Evolutionary conservation across 768 basidiomycete genomes (phyloP), one percentile per base, ranked within the genome.

Genomic region (Rhodotorula toruloides): DNA sequence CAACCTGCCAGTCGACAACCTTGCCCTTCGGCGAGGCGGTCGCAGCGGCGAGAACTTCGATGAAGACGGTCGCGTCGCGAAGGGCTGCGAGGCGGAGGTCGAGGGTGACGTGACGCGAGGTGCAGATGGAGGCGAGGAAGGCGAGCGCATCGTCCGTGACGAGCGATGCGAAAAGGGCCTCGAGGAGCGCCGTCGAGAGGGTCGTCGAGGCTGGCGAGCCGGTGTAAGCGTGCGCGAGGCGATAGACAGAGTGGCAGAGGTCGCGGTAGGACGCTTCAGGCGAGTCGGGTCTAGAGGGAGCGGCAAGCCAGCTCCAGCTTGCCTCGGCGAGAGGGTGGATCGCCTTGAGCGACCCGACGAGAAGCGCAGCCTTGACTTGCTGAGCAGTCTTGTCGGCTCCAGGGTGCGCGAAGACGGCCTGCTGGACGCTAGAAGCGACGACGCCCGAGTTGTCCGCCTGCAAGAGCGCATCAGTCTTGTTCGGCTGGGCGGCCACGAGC

Each of bases 71-170:
- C 27, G 86, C 85, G 75, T 97, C 91, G 9, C 82, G 79, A 14
- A 97, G 79, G 0, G 91, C 86, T 3, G 85, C 81, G 4, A 82
- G 62, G 78, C 81, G 65, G 80, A 81, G 54, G 27, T 76, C 71
- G 6, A 77, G 3, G 3, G 74, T 27, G 3, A 65, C 37, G 13
- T 56, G 16, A 4, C 67, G 21, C 17, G 70, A 59, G 4, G 75
- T 80, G 83, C 88, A 90, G 32, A 88, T 74, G 0, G 88, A 87
- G 0, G 87, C 84, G 17, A 99, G 83, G 80, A 99, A 94, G 0
- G 85, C 81, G 19, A 97, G 79, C 0, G 87, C 81, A 59, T 86
- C 87, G 72, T 12, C 79, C 64, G 46, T 90, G 55, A 85, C 82
- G 16, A 90, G 78, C 4, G 88, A 83, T 22, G 85, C 82, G 36